Base-by-base conservation (phyloP, 768 basidiomycete species). In the Russula brevipes region DNA sequence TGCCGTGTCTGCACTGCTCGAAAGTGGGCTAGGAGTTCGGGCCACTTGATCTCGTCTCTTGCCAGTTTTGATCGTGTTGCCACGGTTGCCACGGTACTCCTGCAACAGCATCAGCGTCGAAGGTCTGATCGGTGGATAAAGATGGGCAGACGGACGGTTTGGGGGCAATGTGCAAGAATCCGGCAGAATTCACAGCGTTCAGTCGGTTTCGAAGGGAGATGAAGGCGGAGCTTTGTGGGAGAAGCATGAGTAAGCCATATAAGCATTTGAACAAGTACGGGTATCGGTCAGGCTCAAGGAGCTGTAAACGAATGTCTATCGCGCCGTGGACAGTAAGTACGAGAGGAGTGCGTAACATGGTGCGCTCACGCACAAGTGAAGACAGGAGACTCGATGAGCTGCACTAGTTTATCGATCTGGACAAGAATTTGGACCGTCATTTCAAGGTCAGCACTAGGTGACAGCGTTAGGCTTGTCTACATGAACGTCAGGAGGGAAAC, bases 211-310 rank as follows among this genome's bases (percentile, higher is more conserved):
- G 83, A 30, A 99, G 80, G 0, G 96, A 96, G 9, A 94, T 85
- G 70, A 99, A 99, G 3, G 97, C 97, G 30, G 89, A 89, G 71
- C 94, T 97, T 77, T 99, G 97, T 0, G 97, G 97, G 9, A 99
- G 77, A 58, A 98, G 79, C 97, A 99, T 99, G 63, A 99, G 79
- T 8, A 99, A 79, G 2, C 97, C 97, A 72, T 99, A 99, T 4
- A 99, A 80, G 70, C 95, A 98, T 72, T 99, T 99, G 83, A 94
- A 96, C 33, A 99, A 80, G 76, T 92, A 90, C 0, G 96, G 96
- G 72, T 98, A 88, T 85, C 87, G 85, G 65, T 99, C 97, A 6
- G 97, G 97, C 70, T 99, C 97, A 42, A 99, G 82, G 4, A 99
- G 83, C 74, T 99, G 97, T 2, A 99, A 78, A 14, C 97, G 92